Percentiles rank a stretch among this genome's conserved stretches.
phyloP scores from a whole-genome alignment of 1,139 yeast species.

The Geotrichum macrosporum region DNA sequence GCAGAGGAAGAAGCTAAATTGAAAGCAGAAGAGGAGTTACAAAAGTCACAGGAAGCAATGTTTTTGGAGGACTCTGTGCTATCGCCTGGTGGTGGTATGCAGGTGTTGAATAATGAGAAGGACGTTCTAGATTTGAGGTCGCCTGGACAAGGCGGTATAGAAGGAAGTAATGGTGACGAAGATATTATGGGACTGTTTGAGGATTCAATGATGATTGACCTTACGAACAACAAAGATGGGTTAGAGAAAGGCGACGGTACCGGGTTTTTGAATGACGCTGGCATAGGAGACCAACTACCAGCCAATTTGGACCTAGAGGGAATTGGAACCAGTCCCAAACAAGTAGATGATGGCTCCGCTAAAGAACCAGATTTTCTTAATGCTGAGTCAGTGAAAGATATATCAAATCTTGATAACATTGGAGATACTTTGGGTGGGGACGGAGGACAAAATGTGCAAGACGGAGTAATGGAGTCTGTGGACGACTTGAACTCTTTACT shows the following conservation, averaged over 20 bases:
- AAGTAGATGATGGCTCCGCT: neutral
- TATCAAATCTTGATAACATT: neutral
- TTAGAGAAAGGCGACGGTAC: neutral
- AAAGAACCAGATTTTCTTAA: neutral
- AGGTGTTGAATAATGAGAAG: neutral
- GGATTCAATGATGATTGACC: conserved; percentile 20
- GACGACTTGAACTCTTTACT: conserved; percentile 25
- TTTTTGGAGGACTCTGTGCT: conserved; percentile 1
- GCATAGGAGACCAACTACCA: neutral
- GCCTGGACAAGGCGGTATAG: neutral
- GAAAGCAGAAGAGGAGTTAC: neutral
- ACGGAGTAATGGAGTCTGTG: conserved; percentile 7
- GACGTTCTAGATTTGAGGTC: neutral
- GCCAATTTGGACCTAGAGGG: neutral
- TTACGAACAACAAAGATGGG: neutral
- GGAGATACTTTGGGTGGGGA: neutral
- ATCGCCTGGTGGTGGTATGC: neutral
- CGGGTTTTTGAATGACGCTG: neutral
- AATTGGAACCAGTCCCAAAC: neutral
- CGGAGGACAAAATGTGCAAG: conserved; percentile 2
- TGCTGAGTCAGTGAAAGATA: neutral
- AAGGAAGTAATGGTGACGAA: neutral
- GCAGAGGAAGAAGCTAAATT: neutral
- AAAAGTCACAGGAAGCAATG: neutral
- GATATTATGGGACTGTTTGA: conserved; percentile 4